Percentiles rank a stretch among this genome's conserved stretches.
These are phyloP conservation scores for Akanthomyces uredinophilus DNA, from an alignment of 2,329 filamentous ascomycete species.

Conservation along the genomic window DNA sequence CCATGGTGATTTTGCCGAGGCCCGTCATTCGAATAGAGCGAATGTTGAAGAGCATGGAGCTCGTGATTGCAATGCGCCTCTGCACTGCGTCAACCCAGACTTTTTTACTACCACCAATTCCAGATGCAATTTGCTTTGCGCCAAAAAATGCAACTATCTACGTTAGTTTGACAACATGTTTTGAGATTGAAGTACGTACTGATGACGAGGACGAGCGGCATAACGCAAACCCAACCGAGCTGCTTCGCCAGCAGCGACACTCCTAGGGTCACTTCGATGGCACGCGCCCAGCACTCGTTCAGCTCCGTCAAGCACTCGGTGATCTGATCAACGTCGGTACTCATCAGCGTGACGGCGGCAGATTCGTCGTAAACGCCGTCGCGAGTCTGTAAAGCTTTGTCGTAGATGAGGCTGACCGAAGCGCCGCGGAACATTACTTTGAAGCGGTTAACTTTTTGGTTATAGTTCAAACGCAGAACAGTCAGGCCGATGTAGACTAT, in stretches of 20 bases:
- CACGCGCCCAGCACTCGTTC: slow-evolving; percentile 20
- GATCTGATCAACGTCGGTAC: slow-evolving; percentile 16
- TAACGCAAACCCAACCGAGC: slow-evolving; percentile 19
- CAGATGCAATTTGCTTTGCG: slow-evolving; percentile 17
- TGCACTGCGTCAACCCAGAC: slow-evolving; percentile 19
- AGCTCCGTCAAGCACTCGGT: slow-evolving; percentile 15
- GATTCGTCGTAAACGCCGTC: slow-evolving; percentile 17
- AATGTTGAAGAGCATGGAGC: slow-evolving; percentile 31
- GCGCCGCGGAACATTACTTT: slow-evolving; percentile 22
- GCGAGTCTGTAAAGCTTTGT: slow-evolving; percentile 17
- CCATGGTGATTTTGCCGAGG: slow-evolving; percentile 27
- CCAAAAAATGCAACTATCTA: slow-evolving; percentile 14
- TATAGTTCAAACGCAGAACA: slow-evolving; percentile 15
- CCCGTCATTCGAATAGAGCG: slow-evolving; percentile 38
- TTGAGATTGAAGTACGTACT: slow-evolving; percentile 1
- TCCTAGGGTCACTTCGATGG: slow-evolving; percentile 18
- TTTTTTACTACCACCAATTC: slow-evolving; percentile 17
- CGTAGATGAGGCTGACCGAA: slow-evolving; percentile 18
- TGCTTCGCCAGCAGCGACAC: slow-evolving; percentile 18
- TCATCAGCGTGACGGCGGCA: slow-evolving; percentile 17
- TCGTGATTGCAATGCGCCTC: slow-evolving; percentile 18
- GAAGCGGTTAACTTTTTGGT: slow-evolving; percentile 19
- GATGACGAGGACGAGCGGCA: slow-evolving; percentile 19
- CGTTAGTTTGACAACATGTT: background rate
- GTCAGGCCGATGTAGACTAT: slow-evolving; percentile 21